A percentile compares a stretch with the other conserved stretches of the same genome.
phyloP scores from a whole-genome alignment of 2,329 filamentous ascomycete species.

The Neonectria hederae region DNA sequence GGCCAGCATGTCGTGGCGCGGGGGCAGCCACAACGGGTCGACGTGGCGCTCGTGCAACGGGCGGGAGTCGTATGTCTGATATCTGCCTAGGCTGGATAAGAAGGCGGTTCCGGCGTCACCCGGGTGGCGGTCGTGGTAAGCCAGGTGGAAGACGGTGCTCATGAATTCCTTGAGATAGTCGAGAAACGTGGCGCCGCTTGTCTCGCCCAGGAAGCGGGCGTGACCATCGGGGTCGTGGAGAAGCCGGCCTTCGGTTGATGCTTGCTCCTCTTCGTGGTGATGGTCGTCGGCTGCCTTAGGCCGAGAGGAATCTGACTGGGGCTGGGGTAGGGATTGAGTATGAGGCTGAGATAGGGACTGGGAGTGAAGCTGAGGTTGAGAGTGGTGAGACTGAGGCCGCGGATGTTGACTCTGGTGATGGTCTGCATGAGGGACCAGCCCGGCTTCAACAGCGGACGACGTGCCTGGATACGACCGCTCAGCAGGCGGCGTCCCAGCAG shows the following conservation, averaged over 20 bases:
- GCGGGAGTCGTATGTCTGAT: slow-evolving; percentile 58
- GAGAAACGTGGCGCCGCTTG: slow-evolving; percentile 60
- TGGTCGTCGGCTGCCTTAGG: slow-evolving; percentile 18
- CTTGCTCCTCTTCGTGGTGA: slow-evolving; percentile 38
- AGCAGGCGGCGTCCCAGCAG: background rate
- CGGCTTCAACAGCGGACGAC: background rate
- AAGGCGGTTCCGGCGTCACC: slow-evolving; percentile 46
- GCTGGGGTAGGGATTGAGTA: background rate
- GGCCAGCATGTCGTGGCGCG: slow-evolving; percentile 47
- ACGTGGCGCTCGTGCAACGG: slow-evolving; percentile 50
- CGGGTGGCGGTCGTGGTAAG: slow-evolving; percentile 37
- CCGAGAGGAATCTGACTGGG: background rate
- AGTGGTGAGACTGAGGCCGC: slow-evolving; percentile 9
- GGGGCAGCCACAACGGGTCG: slow-evolving; percentile 53
- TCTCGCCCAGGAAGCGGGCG: slow-evolving; percentile 58
- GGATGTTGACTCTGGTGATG: slow-evolving; percentile 22
- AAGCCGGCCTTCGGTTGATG: slow-evolving; percentile 50
- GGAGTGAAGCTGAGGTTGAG: slow-evolving; percentile 17
- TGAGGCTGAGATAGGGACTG: slow-evolving; percentile 26
- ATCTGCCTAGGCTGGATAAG: slow-evolving; percentile 54
- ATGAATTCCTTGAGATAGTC: slow-evolving; percentile 61
- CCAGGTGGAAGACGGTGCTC: slow-evolving; percentile 49
- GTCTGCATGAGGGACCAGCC: background rate
- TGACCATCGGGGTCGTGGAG: slow-evolving; percentile 57
- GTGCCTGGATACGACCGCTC: background rate